These are phyloP conservation scores for Fusarium sp. DNA, from an alignment of 2,329 filamentous ascomycete species.

Conservation along the genomic window DNA sequence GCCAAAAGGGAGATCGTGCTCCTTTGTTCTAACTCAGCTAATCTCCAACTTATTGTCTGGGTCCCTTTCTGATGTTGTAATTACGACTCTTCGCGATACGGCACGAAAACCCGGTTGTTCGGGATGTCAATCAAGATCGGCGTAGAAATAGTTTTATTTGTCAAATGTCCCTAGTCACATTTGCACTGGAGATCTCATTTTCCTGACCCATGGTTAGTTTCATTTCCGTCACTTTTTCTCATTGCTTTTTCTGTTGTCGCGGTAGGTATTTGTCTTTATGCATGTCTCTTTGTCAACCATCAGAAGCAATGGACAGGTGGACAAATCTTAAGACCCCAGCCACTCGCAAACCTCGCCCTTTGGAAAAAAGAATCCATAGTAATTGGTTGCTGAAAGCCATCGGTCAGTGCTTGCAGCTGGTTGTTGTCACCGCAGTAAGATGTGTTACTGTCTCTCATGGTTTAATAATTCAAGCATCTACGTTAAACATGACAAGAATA, in stretches of 20 bases:
- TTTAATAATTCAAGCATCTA: background rate
- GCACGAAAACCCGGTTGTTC: conserved; percentile 14
- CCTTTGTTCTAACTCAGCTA: conserved; percentile 6
- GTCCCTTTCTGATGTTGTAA: conserved; percentile 1
- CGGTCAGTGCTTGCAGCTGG: conserved; percentile 9
- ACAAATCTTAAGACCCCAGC: conserved; percentile 10
- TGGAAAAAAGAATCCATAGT: background rate
- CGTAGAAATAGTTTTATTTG: conserved; percentile 1
- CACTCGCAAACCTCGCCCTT: conserved; percentile 13
- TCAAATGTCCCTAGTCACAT: conserved; percentile 11
- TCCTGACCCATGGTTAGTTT: conserved; percentile 22
- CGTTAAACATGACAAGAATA: too few relatives aligned
- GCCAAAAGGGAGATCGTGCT: conserved; percentile 17
- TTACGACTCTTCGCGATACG: conserved; percentile 8
- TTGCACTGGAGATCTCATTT: conserved; percentile 35
- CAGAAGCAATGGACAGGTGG: background rate
- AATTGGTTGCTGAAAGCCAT: background rate
- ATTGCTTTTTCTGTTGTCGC: conserved; percentile 9
- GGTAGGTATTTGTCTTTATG: background rate
- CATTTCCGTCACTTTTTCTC: conserved; percentile 3
- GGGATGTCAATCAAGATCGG: conserved; percentile 24
- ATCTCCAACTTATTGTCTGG: background rate
- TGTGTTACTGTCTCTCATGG: background rate
- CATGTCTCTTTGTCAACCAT: conserved; percentile 2
- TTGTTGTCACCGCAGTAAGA: conserved; percentile 18